Base-by-base conservation (phyloP, 225 moss, liverwort and hornwort genomes). In the Polytrichum formosum region DNA sequence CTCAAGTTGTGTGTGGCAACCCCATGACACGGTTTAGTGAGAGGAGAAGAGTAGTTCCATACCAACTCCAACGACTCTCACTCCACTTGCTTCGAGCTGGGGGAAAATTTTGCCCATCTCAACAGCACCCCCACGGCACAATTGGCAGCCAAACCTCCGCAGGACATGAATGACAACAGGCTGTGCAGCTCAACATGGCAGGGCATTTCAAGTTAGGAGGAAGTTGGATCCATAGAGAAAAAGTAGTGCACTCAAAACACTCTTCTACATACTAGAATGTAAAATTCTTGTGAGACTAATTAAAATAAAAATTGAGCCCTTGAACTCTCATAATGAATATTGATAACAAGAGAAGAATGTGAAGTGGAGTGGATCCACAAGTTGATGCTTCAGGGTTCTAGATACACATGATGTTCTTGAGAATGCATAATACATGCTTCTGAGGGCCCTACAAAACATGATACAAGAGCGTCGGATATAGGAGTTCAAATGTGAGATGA, bases 131-230 rank as follows among this genome's bases (percentile, higher is more conserved):
- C 76, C 83, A 76, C 93, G 78, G 70, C 89, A 93, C 5, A 93
- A 82, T 55, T 73, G 80, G 63, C 93, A 93, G 21, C 93, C 93
- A 67, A 93, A 93, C 74, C 93, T 73, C 66, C 93, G 87, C 8
- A 93, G 89, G n/a, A 93, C 83, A 64, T 93, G 89, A 46, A 91
- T 61, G 16, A 93, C 83, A 20, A 81, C 91, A 26, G 87, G 85
- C 93, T 91, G 79, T 56, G 53, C 25, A 63, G 60, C 61, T 60
- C 58, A 23, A 63, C 9, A 22, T 59, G 59, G 59, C 21, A 23
- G n/a, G 9, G n/a, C 23, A 22, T 59, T 6, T 20, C 3, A 23
- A 58, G 58, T 58, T 22, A 19, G 7, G 6, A 1, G 53, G 6
- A 67, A 67, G 37, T 23, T 59, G n/a, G 59, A 59, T 8, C 59